A percentile compares a stretch with the other conserved stretches of the same genome.
These are phyloP conservation scores for Ramalina intermedia DNA, from an alignment of 495 filamentous ascomycete species.

Conservation along the genomic window DNA sequence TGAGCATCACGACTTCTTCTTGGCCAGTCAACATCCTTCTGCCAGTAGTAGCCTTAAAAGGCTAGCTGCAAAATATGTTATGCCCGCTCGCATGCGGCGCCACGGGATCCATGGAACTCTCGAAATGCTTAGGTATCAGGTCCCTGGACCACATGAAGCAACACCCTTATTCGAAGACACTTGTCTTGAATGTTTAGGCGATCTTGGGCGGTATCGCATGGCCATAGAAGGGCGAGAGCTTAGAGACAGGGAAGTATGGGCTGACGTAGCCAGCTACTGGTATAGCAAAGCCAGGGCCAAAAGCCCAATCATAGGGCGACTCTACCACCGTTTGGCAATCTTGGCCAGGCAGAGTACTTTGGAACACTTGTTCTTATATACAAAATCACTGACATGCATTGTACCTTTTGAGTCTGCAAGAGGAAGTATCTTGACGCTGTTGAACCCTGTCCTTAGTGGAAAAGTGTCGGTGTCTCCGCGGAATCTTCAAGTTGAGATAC, in stretches of 20 bases:
- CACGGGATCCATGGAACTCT: conserved; percentile 36
- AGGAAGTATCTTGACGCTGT: conserved; percentile 56
- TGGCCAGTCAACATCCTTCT: conserved; percentile 35
- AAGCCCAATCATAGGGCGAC: conserved; percentile 51
- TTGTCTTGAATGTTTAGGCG: conserved; percentile 69
- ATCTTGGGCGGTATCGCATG: conserved; percentile 33
- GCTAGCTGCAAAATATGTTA: conserved; percentile 28
- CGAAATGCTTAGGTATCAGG: conserved; percentile 19
- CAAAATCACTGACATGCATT: conserved; percentile 31
- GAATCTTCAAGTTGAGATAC: conserved; percentile 24
- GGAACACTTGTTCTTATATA: conserved; percentile 66
- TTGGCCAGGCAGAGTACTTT: conserved; percentile 58
- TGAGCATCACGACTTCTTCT: conserved; percentile 34
- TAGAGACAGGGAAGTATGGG: conserved; percentile 62
- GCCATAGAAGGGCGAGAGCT: conserved; percentile 36
- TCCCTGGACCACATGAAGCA: conserved; percentile 19
- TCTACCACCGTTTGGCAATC: conserved; percentile 79
- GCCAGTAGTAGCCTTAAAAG: conserved; percentile 24
- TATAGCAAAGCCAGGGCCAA: conserved; percentile 64
- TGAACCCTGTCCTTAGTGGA: conserved; percentile 47
- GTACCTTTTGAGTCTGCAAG: conserved; percentile 45
- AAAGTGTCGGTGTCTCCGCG: conserved; percentile 23
- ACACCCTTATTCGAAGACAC: conserved; percentile 55
- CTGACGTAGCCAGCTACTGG: conserved; percentile 60
- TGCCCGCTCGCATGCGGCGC: conserved; percentile 38